phyloP scores from a whole-genome alignment of 306 rosid genomes.

The Vigna reflexopilosa region DNA sequence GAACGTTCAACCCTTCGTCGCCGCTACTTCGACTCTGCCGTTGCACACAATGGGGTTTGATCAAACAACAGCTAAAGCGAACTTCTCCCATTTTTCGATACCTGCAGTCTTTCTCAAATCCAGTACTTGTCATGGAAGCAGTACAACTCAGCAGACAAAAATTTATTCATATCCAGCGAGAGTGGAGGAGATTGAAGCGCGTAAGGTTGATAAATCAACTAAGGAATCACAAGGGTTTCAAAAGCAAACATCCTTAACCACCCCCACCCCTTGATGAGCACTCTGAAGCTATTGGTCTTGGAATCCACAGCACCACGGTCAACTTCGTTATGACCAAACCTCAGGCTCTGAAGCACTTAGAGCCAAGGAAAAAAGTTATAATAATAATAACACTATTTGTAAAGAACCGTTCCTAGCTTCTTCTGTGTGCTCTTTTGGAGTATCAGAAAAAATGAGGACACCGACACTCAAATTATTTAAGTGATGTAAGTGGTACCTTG shows the following conservation, averaged over 20 bases:
- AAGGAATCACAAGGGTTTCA: constrained; percentile 36
- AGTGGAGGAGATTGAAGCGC: constrained; percentile 25
- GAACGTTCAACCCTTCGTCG: too few species aligned
- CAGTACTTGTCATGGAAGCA: constrained; percentile 6
- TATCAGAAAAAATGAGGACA: constrained; percentile 44
- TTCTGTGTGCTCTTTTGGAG: constrained; percentile 55
- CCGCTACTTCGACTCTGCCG: too few species aligned
- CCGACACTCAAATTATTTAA: constrained; percentile 45
- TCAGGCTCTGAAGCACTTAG: constrained; percentile 13
- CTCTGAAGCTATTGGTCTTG: constrained; percentile 39
- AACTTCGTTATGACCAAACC: constrained; percentile 22
- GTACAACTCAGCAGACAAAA: constrained; percentile 19
- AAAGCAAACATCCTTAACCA: constrained; percentile 25
- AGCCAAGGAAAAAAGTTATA: constrained; percentile 36
- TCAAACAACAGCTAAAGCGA: constrained; percentile 29
- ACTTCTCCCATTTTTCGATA: constrained; percentile 49
- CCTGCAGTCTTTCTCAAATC: constrained; percentile 44
- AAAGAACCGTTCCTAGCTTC: constrained; percentile 34
- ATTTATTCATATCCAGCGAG: neutral
- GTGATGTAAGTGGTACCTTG: constrained; percentile 53
- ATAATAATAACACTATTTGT: neutral
- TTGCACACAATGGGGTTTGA: constrained; percentile 35
- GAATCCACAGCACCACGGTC: constrained; percentile 19
- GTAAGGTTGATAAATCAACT: constrained; percentile 24
- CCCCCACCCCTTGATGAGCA: constrained; percentile 37